Conservation (phyloP, 768 basidiomycete species). For the Favolaschia claudopus region DNA sequence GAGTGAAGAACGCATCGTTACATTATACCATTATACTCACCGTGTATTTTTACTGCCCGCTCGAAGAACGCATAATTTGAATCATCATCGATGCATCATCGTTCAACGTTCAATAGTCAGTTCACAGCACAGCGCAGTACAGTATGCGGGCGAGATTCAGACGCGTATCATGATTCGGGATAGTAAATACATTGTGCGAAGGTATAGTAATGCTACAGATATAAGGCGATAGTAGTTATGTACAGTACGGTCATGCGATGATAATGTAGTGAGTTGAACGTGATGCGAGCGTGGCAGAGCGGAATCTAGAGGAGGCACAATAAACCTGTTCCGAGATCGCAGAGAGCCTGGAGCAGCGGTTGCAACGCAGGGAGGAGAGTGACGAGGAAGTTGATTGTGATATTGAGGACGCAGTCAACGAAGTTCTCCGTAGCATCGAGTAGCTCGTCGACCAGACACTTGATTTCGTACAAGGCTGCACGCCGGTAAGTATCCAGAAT, state of each 20-base stretch:
- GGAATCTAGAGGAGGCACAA: conserved; percentile 1
- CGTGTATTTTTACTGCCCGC: too few species aligned
- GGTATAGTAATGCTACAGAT: too few species aligned
- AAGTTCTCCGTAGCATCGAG: conserved; percentile 58
- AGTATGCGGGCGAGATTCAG: too few species aligned
- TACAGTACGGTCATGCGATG: conserved; percentile 6
- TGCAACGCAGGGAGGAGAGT: too few species aligned
- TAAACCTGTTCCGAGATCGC: conserved; percentile 30
- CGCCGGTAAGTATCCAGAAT: conserved; percentile 2
- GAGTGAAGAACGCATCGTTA: conserved; percentile 45
- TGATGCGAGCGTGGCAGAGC: neutral
- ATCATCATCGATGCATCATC: too few species aligned
- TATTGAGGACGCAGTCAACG: conserved; percentile 54
- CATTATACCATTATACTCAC: too few species aligned
- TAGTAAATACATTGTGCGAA: conserved; percentile 39
- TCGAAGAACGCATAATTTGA: too few species aligned
- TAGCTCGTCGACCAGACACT: conserved; percentile 63
- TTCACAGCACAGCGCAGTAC: too few species aligned
- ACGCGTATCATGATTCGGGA: conserved; percentile 37
- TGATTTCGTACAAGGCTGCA: conserved; percentile 64
- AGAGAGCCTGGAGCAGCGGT: too few species aligned
- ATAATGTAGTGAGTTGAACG: neutral
- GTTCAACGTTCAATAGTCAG: too few species aligned
- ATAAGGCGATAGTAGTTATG: too few species aligned
- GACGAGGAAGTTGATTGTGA: too few species aligned